Evolutionary conservation across 345 rosid genomes (phyloP).

Genomic region (Aegle marmelos): DNA sequence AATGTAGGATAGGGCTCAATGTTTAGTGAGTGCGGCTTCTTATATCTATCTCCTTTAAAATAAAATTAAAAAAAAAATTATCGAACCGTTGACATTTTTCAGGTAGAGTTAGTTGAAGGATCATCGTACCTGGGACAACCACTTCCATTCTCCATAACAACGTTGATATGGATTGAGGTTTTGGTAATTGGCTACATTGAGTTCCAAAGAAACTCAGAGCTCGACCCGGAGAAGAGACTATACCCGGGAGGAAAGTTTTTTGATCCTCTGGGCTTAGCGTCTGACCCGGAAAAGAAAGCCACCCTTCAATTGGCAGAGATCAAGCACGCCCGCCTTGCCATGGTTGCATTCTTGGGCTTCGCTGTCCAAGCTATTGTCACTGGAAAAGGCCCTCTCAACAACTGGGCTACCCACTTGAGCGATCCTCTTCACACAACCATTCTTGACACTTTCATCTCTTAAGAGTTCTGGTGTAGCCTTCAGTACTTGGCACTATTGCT

Average conservation of each 20-base stretch:
- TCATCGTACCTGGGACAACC: constrained; percentile 93
- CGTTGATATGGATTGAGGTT: constrained; percentile 87
- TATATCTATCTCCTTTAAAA: too few species aligned
- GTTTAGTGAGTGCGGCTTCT: too few species aligned
- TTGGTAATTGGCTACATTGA: constrained; percentile 86
- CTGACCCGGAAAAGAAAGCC: constrained; percentile 89
- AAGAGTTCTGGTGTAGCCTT: background rate
- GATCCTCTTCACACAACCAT: constrained; percentile 99
- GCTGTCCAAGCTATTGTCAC: constrained; percentile 92
- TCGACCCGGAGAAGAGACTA: constrained; percentile 85
- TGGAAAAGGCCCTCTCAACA: constrained; percentile 95
- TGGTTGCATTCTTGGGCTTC: constrained; percentile 87
- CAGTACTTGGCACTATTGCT: background rate
- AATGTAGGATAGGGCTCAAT: too few species aligned
- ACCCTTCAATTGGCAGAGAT: constrained; percentile 93
- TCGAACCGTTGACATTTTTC: background rate
- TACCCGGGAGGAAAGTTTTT: constrained; percentile 88
- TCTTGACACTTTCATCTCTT: constrained; percentile 70
- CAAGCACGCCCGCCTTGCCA: constrained; percentile 97
- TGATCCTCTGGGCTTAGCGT: constrained; percentile 82
- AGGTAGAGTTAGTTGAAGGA: constrained; percentile 93
- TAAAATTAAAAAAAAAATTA: background rate
- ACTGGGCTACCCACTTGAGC: constrained; percentile 97
- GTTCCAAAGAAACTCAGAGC: constrained; percentile 90
- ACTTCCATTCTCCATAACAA: constrained; percentile 75